Evolutionary conservation across 2,329 filamentous ascomycete species (phyloP).

Genomic region (Truncatella angustata): DNA sequence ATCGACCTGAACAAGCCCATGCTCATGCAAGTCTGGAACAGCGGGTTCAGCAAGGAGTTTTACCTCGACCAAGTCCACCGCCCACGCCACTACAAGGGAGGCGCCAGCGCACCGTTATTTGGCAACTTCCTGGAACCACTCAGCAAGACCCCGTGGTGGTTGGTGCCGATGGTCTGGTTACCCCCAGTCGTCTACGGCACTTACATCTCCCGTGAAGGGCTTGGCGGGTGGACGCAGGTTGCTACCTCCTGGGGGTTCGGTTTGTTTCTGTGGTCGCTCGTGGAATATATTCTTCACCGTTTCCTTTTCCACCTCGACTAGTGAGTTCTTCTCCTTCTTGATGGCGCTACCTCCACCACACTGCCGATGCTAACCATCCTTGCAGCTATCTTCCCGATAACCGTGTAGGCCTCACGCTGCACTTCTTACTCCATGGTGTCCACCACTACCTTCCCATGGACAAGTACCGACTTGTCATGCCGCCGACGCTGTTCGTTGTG

Average conservation of each 20-base stretch:
- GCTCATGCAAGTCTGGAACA: slow-evolving; percentile 82
- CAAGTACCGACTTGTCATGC: slow-evolving; percentile 95
- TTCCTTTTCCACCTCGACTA: slow-evolving; percentile 92
- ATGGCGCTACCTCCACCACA: too few species aligned
- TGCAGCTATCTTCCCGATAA: slow-evolving; percentile 85
- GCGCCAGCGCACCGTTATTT: slow-evolving; percentile 88
- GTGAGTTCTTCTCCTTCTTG: slow-evolving; percentile 56
- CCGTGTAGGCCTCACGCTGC: slow-evolving; percentile 76
- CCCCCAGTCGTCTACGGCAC: slow-evolving; percentile 76
- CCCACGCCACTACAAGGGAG: slow-evolving; percentile 92
- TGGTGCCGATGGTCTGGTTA: slow-evolving; percentile 81
- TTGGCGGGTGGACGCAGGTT: slow-evolving; percentile 46
- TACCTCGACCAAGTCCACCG: slow-evolving; percentile 96
- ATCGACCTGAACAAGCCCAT: slow-evolving; percentile 84
- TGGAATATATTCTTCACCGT: slow-evolving; percentile 86
- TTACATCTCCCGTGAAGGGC: slow-evolving; percentile 60
- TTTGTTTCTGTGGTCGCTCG: slow-evolving; percentile 78
- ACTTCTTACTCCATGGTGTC: slow-evolving; percentile 94
- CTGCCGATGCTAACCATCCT: slow-evolving; percentile 32
- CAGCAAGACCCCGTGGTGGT: slow-evolving; percentile 91
- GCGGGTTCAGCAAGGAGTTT: slow-evolving; percentile 91
- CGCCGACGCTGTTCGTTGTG: slow-evolving; percentile 78
- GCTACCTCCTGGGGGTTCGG: slow-evolving; percentile 68
- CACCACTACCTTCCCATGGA: slow-evolving; percentile 99
- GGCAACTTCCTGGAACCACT: slow-evolving; percentile 99